phyloP scores from a whole-genome alignment of 768 basidiomycete species.

The Amanita rimosa region DNA sequence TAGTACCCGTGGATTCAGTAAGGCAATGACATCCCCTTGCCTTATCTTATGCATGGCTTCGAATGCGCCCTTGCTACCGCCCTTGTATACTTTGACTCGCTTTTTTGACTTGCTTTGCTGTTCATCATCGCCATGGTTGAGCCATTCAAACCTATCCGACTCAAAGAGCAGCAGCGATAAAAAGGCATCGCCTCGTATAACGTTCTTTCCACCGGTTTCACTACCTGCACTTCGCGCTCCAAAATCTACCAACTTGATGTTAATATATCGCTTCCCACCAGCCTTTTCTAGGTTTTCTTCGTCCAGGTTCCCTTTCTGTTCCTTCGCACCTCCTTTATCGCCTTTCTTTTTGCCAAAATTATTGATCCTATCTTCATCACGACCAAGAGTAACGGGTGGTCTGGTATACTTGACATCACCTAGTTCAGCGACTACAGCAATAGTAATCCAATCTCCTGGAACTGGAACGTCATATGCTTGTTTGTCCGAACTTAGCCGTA shows the following conservation, averaged over 20 bases:
- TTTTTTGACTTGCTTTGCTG: constrained; percentile 38
- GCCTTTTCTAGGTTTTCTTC: constrained; percentile 24
- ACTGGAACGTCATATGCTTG: constrained; percentile 88
- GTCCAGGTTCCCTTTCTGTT: constrained; percentile 19
- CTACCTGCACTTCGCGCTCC: constrained; percentile 49
- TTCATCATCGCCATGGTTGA: constrained; percentile 17
- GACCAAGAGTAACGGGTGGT: constrained; percentile 47
- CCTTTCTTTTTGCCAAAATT: constrained; percentile 17
- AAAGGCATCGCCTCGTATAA: constrained; percentile 73
- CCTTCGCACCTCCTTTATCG: constrained; percentile 23
- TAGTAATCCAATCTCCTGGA: constrained; percentile 88
- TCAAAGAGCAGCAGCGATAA: constrained; percentile 84
- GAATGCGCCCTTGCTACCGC: constrained; percentile 89
- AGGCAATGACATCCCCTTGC: constrained; percentile 83
- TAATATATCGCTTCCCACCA: constrained; percentile 77
- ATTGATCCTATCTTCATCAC: constrained; percentile 29
- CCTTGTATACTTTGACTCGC: constrained; percentile 60
- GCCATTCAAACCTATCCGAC: constrained; percentile 54
- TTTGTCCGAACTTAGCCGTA: constrained; percentile 66
- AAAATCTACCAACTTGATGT: constrained; percentile 76
- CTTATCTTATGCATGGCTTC: constrained; percentile 78
- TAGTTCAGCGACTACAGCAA: constrained; percentile 90
- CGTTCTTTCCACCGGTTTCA: constrained; percentile 40
- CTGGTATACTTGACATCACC: constrained; percentile 66
- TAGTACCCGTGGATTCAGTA: constrained; percentile 80